A percentile compares a stretch with the other conserved stretches of the same genome.
Evolutionary conservation across 768 basidiomycete genomes (phyloP).

Genomic region (Nidularia pulvinata): DNA sequence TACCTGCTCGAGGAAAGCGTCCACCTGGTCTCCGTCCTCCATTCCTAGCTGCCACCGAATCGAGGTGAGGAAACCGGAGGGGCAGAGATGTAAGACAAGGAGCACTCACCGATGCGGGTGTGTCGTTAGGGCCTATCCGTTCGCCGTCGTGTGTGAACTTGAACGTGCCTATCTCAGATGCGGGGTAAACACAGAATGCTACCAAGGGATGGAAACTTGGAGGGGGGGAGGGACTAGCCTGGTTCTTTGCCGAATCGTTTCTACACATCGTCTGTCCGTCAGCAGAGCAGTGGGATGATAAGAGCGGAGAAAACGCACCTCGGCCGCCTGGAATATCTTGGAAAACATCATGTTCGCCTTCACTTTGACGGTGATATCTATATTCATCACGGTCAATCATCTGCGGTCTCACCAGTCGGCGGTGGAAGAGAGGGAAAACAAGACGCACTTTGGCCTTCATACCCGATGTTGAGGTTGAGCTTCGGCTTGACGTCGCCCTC

Average conservation of each 20-base stretch:
- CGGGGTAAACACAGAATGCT: no score
- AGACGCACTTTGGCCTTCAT: conserved; percentile 50
- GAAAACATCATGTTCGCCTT: conserved; percentile 61
- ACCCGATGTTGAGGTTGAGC: conserved; percentile 56
- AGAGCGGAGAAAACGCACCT: conserved; percentile 36
- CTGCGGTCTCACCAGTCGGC: no score
- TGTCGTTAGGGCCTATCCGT: conserved; percentile 44
- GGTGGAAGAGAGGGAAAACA: background rate
- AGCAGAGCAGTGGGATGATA: background rate
- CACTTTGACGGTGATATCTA: conserved; percentile 70
- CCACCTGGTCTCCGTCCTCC: conserved; percentile 66
- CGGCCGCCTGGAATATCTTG: conserved; percentile 68
- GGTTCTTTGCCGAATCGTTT: conserved; percentile 58
- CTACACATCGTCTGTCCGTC: conserved; percentile 23
- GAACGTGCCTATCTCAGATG: conserved; percentile 51
- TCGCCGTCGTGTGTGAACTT: conserved; percentile 59
- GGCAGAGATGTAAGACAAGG: background rate
- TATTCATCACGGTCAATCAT: background rate
- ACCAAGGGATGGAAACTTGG: background rate
- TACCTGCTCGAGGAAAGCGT: conserved; percentile 59
- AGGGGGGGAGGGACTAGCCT: conserved; percentile 30
- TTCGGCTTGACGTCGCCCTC: conserved; percentile 68
- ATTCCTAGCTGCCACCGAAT: conserved; percentile 40
- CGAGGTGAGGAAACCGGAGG: background rate
- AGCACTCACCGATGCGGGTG: conserved; percentile 49